Evolutionary conservation across 108 stramenopile genomes (phyloP).

Genomic region (Aurantiochytrium sp.): DNA sequence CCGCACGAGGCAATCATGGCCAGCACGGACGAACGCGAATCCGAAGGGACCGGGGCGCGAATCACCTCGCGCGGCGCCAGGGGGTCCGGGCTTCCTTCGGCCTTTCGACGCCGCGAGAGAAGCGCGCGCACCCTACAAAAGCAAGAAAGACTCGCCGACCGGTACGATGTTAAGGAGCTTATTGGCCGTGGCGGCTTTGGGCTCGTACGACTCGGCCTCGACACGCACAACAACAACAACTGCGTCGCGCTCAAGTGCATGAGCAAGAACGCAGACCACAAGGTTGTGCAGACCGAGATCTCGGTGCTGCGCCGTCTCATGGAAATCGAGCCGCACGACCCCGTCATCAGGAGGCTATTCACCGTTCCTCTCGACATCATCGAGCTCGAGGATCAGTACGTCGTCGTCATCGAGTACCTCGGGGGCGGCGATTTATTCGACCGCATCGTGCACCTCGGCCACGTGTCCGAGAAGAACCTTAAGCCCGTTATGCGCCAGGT

Average conservation of each 20-base stretch:
- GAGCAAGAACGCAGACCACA: neutral
- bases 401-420: neutral
- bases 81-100: neutral
- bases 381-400: neutral
- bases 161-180: conserved; percentile 12
- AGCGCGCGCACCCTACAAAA: neutral
- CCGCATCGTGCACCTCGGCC: neutral
- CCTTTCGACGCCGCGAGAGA: neutral
- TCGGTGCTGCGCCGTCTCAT: neutral
- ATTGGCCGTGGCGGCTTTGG: conserved; percentile 6
- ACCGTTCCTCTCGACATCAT: neutral
- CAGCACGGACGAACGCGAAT: neutral
- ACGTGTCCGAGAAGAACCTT: neutral
- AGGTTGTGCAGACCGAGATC: neutral
- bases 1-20: neutral
- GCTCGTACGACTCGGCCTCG: neutral
- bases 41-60: neutral
- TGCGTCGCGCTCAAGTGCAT: conserved; percentile 25
- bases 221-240: neutral
- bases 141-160: neutral
- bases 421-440: conserved; percentile 23
- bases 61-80: neutral
- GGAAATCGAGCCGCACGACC: neutral
- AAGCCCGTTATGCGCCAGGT: conserved; percentile 9
- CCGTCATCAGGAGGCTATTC: neutral